Percentiles rank a stretch among this genome's conserved stretches.
Conservation (phyloP, 139 green algal genomes). For the Tetratostichococcus sp. region DNA sequence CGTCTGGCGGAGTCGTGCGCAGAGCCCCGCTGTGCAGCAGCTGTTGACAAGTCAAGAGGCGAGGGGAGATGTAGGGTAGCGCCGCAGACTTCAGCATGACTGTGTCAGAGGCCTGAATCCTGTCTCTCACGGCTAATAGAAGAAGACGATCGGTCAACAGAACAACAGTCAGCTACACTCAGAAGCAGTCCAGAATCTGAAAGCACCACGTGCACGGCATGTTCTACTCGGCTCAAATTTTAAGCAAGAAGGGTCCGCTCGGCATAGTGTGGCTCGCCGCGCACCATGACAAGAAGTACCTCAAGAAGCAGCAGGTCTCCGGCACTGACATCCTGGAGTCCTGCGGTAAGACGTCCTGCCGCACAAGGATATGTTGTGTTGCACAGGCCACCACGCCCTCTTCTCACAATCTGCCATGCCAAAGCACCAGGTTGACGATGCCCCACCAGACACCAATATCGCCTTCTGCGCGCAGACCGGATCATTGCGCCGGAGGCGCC, state of each 20-base stretch:
- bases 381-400: slow-evolving; percentile 12
- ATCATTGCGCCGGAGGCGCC: slow-evolving; percentile 92
- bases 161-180: background rate
- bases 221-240: slow-evolving; percentile 87
- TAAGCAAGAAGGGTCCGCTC: slow-evolving; percentile 86
- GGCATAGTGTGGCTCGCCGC: slow-evolving; percentile 93
- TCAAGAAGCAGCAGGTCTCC: slow-evolving; percentile 78
- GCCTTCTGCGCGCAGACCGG: slow-evolving; percentile 60
- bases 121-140: too few species aligned
- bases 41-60: too few species aligned
- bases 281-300: slow-evolving; percentile 73
- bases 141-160: too few species aligned
- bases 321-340: slow-evolving; percentile 46
- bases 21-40: too few species aligned
- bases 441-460: too few species aligned
- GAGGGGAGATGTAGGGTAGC: too few species aligned
- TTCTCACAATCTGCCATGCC: background rate
- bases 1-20: too few species aligned
- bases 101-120: too few species aligned
- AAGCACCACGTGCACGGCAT: slow-evolving; percentile 33
- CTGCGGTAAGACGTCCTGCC: slow-evolving; percentile 7
- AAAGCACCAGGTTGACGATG: background rate
- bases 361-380: background rate
- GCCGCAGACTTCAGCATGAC: too few species aligned
- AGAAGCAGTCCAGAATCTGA: background rate